phyloP scores from a whole-genome alignment of 768 basidiomycete genomes.

The Phanerochaete carnosa region DNA sequence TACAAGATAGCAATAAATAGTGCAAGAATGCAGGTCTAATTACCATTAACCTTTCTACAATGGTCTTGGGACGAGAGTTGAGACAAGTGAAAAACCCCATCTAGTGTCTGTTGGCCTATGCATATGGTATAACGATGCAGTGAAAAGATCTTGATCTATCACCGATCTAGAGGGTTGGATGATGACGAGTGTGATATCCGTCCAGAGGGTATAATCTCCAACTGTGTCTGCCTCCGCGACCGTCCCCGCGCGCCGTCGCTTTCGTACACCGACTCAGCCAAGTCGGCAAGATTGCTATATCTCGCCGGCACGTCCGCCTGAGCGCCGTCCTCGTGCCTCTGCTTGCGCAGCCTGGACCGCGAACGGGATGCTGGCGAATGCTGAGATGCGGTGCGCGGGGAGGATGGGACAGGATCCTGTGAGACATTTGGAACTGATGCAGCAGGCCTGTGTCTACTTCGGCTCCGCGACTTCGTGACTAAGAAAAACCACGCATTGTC shows the following conservation, averaged over 20 bases:
- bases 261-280: slow-evolving; percentile 2
- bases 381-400: neutral
- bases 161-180: neutral
- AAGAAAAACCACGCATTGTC: neutral
- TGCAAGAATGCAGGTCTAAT: neutral
- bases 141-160: neutral
- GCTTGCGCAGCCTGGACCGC: neutral
- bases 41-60: neutral
- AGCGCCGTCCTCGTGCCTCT: neutral
- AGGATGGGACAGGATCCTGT: neutral
- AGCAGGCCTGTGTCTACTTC: neutral
- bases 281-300: neutral
- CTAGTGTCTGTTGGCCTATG: neutral
- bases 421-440: neutral
- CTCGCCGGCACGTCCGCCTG: neutral
- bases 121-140: neutral
- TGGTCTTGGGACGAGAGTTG: neutral
- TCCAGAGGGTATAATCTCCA: neutral
- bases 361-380: neutral
- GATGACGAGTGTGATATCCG: neutral
- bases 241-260: neutral
- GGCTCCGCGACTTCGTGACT: neutral
- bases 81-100: neutral
- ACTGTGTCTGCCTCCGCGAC: neutral
- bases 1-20: neutral